Evolutionary conservation across 2,329 filamentous ascomycete species (phyloP).

Genomic region (Apiospora hydei): DNA sequence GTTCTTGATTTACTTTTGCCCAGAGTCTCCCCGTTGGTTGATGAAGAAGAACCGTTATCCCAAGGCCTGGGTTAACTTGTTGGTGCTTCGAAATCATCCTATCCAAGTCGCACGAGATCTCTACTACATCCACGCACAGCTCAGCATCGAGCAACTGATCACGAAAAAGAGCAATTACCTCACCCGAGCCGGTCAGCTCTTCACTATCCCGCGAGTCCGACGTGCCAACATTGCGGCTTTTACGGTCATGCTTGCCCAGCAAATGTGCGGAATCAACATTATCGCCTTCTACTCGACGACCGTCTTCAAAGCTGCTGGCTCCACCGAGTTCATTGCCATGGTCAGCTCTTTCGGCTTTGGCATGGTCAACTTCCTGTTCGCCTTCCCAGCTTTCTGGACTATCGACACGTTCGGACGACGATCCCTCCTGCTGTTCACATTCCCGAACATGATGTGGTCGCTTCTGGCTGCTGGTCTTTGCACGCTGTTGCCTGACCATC

Average conservation of each 20-base stretch:
- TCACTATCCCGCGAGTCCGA: conserved; percentile 73
- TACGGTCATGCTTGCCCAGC: conserved; percentile 81
- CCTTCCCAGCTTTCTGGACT: conserved; percentile 69
- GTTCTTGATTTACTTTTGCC: conserved; percentile 69
- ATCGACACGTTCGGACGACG: conserved; percentile 74
- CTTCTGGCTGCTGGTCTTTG: conserved; percentile 69
- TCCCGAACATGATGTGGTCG: conserved; percentile 72
- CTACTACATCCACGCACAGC: conserved; percentile 70
- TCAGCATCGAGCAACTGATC: conserved; percentile 65
- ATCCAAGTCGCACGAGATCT: conserved; percentile 68
- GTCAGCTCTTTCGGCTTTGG: conserved; percentile 71
- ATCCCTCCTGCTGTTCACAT: conserved; percentile 69
- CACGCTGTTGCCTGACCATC: conserved; percentile 53
- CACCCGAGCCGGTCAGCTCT: conserved; percentile 68
- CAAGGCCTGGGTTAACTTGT: conserved; percentile 65
- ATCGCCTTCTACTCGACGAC: conserved; percentile 69
- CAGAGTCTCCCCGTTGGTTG: conserved; percentile 70
- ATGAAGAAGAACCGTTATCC: conserved; percentile 70
- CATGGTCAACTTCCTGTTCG: conserved; percentile 69
- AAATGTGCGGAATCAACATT: conserved; percentile 62
- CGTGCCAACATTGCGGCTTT: conserved; percentile 79
- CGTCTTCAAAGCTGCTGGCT: conserved; percentile 65
- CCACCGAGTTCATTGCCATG: conserved; percentile 61
- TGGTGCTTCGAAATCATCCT: conserved; percentile 58
- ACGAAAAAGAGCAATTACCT: conserved; percentile 62